phyloP scores from a whole-genome alignment of 2,329 filamentous ascomycete species.

The Penicillium sp. region DNA sequence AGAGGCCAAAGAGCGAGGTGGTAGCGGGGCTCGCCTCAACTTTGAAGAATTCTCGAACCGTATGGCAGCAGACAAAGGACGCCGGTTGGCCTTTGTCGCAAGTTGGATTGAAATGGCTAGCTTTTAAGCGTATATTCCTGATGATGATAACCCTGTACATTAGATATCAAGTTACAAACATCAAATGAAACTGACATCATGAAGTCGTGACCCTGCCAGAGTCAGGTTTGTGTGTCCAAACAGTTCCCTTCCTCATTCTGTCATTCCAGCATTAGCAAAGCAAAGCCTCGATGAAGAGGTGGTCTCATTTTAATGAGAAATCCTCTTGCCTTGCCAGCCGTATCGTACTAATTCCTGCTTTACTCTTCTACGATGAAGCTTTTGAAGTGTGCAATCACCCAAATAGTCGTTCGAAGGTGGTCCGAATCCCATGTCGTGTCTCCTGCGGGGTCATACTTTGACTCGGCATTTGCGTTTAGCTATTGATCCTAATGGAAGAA shows the following conservation, averaged over 20 bases:
- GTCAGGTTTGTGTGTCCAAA: not conserved
- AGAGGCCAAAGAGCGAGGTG: conserved; percentile 72
- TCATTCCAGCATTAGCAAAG: not conserved
- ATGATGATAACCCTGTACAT: conserved; percentile 9
- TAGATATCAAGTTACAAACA: not conserved
- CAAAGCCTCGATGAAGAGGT: too few relatives aligned
- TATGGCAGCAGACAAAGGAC: conserved; percentile 70
- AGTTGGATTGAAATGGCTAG: conserved; percentile 83
- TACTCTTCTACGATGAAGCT: too few relatives aligned
- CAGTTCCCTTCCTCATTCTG: not conserved
- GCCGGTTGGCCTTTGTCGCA: conserved; percentile 77
- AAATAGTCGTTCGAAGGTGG: too few relatives aligned
- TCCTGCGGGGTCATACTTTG: too few relatives aligned
- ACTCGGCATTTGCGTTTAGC: too few relatives aligned
- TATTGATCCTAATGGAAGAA: too few relatives aligned
- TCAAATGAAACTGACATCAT: not conserved
- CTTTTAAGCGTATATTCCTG: conserved; percentile 46
- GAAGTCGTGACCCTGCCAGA: not conserved
- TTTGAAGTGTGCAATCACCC: too few relatives aligned
- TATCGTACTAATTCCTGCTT: too few relatives aligned
- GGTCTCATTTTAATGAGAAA: too few relatives aligned
- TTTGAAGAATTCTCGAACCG: conserved; percentile 79
- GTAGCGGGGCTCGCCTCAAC: conserved; percentile 72
- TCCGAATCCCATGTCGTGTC: too few relatives aligned
- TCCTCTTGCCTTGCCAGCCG: too few relatives aligned